These are phyloP conservation scores for Castanopsis chinensis DNA, from an alignment of 306 rosid genomes.

Conservation along the genomic window DNA sequence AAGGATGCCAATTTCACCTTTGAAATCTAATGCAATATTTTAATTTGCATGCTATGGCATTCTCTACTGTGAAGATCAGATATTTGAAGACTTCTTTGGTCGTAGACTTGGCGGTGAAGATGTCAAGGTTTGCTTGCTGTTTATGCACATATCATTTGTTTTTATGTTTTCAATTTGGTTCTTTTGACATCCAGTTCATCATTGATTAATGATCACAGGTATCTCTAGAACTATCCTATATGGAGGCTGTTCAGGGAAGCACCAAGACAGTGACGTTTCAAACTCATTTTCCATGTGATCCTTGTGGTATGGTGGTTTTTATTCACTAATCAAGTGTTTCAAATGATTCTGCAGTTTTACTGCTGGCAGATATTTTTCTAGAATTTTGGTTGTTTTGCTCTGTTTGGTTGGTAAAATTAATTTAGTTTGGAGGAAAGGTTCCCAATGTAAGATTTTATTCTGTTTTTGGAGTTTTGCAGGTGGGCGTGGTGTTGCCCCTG, in stretches of 20 bases:
- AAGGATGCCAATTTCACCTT: too few relatives aligned
- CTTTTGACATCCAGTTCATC: slow-evolving; percentile 15
- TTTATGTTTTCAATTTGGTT: slow-evolving; percentile 7
- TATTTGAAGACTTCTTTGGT: slow-evolving; percentile 56
- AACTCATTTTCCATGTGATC: slow-evolving; percentile 65
- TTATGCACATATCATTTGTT: not conserved
- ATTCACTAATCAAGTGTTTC: slow-evolving; percentile 14
- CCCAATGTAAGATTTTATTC: slow-evolving; percentile 12
- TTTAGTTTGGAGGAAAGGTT: slow-evolving; percentile 15
- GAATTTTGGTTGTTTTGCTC: slow-evolving; percentile 4
- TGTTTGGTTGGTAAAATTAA: slow-evolving; percentile 9
- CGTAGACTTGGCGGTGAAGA: slow-evolving; percentile 79
- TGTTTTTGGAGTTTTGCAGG: slow-evolving; percentile 42
- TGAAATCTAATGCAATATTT: too few relatives aligned
- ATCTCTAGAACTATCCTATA: slow-evolving; percentile 75
- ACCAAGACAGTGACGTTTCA: slow-evolving; percentile 64
- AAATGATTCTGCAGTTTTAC: not conserved
- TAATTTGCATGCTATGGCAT: too few relatives aligned
- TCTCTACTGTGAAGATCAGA: too few relatives aligned
- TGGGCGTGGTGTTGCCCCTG: slow-evolving; percentile 96
- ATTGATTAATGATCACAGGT: slow-evolving; percentile 41
- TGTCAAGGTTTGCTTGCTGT: slow-evolving; percentile 61
- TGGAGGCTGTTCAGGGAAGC: slow-evolving; percentile 96
- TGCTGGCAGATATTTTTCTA: not conserved
- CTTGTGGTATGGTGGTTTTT: slow-evolving; percentile 64